Evolutionary conservation across 768 basidiomycete genomes (phyloP), one percentile per base, ranked within the genome.

Genomic region (Krasilnikovozyma curviuscula): DNA sequence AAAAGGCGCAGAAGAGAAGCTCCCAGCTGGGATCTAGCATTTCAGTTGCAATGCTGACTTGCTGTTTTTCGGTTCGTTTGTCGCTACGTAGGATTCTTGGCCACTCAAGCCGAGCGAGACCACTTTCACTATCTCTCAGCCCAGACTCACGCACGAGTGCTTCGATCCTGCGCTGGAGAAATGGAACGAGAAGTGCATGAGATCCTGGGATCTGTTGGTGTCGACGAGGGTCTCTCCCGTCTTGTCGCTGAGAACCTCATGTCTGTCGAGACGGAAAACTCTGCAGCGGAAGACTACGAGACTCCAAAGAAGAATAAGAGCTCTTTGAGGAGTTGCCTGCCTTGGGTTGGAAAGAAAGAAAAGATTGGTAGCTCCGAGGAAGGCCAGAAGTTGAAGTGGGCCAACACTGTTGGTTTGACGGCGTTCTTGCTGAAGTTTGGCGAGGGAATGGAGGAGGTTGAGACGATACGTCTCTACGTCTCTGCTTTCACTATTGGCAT

Each of bases 391-490:
- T 65, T 79, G 42, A 70, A 70, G 54, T 83, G 79, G 76, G 77
- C 75, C 53, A 74, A 76, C 39, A 77, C 80, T 25, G 75, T 86
- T 52, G 93, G 93, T 0, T 63, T 97, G 32, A 89, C 91, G 0
- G 77, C 86, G 2, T 98, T 98, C 68, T 66, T 98, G 57, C 73
- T 97, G 56, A 93, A 85, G 66, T 95, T 95, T 56, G 89, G 89
- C n/a, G 81, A 83, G 62, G 85, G 88, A 16, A 60, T 61, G 81
- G 89, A 93, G 72, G 91, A 97, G 65, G 74, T 93, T 30, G 83
- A 89, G 1, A 75, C 76, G 16, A 70, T 71, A 19, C 74, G 93
- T 24, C 69, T 93, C 54, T 95, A 86, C 67, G 71, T 78, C 30
- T 89, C 85, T 1, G 91, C 91, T 2, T 72, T 91, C 55, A 97